These are phyloP conservation scores for Excoecaria agallocha DNA, from an alignment of 345 rosid genomes.

Conservation along the genomic window DNA sequence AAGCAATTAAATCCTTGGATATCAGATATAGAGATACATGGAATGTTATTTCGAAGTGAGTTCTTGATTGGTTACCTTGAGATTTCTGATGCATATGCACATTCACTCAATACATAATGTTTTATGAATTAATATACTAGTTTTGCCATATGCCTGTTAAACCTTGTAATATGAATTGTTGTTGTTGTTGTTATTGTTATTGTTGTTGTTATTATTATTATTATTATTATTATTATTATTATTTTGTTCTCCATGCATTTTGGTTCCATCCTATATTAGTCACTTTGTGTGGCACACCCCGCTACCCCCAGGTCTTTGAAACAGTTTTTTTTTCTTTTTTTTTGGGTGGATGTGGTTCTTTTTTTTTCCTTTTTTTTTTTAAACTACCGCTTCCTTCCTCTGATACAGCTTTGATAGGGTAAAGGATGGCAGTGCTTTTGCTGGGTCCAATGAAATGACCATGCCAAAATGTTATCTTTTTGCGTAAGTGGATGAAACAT, in stretches of 20 bases:
- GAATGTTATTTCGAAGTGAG: no score
- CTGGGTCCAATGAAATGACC: slow-evolving; percentile 21
- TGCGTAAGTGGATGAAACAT: slow-evolving; percentile 36
- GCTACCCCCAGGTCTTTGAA: no score
- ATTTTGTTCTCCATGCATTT: background rate
- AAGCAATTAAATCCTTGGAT: no score
- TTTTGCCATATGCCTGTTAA: background rate
- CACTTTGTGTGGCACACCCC: background rate
- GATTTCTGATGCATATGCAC: no score
- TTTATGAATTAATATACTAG: slow-evolving; percentile 13
- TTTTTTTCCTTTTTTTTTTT: background rate
- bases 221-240: background rate
- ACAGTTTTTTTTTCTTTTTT: background rate
- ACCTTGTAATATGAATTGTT: background rate
- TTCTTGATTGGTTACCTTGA: no score
- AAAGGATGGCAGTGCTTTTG: slow-evolving; percentile 30
- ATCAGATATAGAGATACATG: no score
- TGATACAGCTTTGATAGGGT: slow-evolving; percentile 37
- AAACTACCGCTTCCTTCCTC: background rate
- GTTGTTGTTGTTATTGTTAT: background rate
- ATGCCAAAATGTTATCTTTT: slow-evolving; percentile 25
- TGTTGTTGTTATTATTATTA: background rate
- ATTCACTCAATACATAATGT: no score
- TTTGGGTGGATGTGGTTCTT: slow-evolving; percentile 1
- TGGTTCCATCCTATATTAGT: background rate